Conservation (phyloP, 768 basidiomycete genomes). For the Lactarius trivialis region DNA sequence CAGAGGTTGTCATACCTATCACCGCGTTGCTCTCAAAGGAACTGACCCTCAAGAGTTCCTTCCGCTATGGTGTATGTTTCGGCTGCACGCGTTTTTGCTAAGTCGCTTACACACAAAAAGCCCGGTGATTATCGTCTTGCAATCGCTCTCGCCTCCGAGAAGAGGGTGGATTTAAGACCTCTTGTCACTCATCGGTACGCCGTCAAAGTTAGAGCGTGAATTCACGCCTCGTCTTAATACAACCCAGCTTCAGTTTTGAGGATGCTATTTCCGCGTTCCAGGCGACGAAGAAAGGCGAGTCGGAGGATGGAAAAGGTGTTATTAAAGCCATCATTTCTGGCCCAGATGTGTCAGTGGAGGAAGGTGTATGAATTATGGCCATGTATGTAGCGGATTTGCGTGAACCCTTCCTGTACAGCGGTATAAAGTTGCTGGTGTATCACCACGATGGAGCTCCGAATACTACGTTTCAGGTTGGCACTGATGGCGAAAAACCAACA, state of each 20-base stretch:
- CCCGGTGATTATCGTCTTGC: constrained; percentile 83
- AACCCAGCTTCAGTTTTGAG: constrained; percentile 60
- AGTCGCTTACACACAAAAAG: constrained; percentile 31
- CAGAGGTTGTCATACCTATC: constrained; percentile 71
- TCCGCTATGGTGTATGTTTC: constrained; percentile 71
- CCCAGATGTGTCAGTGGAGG: constrained; percentile 50
- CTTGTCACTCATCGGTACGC: constrained; percentile 80
- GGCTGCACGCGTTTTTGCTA: background rate
- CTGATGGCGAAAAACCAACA: too few relatives aligned
- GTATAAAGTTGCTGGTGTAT: background rate
- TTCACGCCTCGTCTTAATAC: background rate
- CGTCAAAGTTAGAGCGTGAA: background rate
- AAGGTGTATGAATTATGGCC: constrained; percentile 7
- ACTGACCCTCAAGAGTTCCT: constrained; percentile 79
- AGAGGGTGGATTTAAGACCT: constrained; percentile 80
- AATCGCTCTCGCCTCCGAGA: constrained; percentile 74
- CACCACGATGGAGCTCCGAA: background rate
- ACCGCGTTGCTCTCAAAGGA: constrained; percentile 69
- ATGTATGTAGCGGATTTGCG: background rate
- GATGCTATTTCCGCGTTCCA: constrained; percentile 77
- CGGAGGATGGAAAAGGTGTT: constrained; percentile 77
- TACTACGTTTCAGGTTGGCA: too few relatives aligned
- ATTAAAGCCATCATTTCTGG: constrained; percentile 90
- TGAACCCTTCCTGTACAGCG: background rate
- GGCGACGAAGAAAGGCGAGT: constrained; percentile 72